phyloP scores from a whole-genome alignment of 1,284 basidiomycete species.

The Marasmius oreades region DNA sequence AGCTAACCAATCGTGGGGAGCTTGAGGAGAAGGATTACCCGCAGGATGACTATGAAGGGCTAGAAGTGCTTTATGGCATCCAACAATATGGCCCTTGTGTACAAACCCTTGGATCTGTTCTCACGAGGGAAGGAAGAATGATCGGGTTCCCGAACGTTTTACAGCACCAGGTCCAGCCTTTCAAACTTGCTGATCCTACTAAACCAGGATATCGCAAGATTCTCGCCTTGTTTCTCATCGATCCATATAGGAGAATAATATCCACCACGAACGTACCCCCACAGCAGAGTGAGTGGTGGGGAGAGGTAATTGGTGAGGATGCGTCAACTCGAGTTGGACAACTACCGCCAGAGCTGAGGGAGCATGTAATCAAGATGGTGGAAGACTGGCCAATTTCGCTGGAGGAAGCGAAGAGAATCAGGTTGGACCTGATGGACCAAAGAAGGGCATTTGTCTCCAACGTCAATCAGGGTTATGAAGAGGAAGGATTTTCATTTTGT shows the following conservation, averaged over 20 bases:
- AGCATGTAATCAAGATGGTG: slow-evolving; percentile 19
- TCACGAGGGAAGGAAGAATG: too few relatives aligned
- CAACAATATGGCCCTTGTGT: slow-evolving; percentile 6
- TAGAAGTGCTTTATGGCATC: slow-evolving; percentile 23
- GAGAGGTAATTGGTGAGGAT: slow-evolving; percentile 13
- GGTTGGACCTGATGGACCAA: slow-evolving; percentile 29
- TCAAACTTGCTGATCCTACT: slow-evolving; percentile 36
- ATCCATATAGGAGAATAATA: slow-evolving; percentile 39
- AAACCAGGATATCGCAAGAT: slow-evolving; percentile 47
- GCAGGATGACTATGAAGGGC: slow-evolving; percentile 27
- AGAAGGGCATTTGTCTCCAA: slow-evolving; percentile 14
- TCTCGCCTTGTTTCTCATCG: slow-evolving; percentile 46
- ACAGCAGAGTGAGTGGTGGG: slow-evolving; percentile 37
- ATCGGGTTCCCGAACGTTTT: slow-evolving; percentile 36
- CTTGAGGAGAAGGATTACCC: slow-evolving; percentile 16
- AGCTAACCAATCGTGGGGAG: too few relatives aligned
- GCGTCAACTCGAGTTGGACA: not conserved
- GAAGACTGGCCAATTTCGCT: slow-evolving; percentile 21
- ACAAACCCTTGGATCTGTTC: slow-evolving; percentile 20
- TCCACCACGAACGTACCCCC: slow-evolving; percentile 41
- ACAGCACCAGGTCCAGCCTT: slow-evolving; percentile 41
- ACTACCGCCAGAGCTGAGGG: slow-evolving; percentile 21
- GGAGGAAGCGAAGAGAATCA: slow-evolving; percentile 25
- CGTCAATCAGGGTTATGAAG: too few relatives aligned
- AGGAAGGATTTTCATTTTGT: too few relatives aligned